phyloP scores from a whole-genome alignment of 2,329 filamentous ascomycete genomes.

The Trichoderma sp. region DNA sequence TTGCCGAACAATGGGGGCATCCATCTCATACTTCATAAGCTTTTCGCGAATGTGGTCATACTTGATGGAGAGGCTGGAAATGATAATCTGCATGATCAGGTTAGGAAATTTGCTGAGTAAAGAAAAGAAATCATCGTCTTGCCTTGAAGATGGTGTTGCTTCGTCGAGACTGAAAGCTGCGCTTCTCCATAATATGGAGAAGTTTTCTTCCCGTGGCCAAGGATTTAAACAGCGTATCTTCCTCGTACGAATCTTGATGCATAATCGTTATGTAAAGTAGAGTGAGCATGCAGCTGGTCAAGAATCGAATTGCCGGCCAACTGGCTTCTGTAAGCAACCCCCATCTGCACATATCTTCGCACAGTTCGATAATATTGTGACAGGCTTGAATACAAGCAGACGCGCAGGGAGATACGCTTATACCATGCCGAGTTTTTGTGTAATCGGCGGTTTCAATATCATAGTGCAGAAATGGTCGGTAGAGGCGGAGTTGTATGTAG shows the following conservation, averaged over 20 bases:
- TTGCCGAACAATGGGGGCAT: background rate
- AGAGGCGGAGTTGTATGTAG: background rate
- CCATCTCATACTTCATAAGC: background rate
- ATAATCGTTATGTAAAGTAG: background rate
- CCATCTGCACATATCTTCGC: background rate
- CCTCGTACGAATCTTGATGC: background rate
- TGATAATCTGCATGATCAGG: background rate
- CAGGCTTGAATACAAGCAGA: background rate
- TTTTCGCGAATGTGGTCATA: background rate
- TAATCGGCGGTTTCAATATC: background rate
- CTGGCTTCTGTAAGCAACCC: background rate
- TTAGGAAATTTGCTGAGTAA: background rate
- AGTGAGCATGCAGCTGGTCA: background rate
- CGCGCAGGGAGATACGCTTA: background rate
- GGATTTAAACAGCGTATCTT: background rate
- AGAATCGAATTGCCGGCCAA: background rate
- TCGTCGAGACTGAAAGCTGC: background rate
- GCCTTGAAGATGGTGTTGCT: background rate
- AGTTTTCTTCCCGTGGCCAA: background rate
- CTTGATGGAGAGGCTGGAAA: background rate
- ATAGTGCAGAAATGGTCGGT: slow-evolving; percentile 1
- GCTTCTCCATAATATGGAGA: background rate
- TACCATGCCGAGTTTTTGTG: background rate
- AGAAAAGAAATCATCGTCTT: background rate
- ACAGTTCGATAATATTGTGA: slow-evolving; percentile 1